Evolutionary conservation across 805 yeast species (phyloP).

Genomic region (Blastobotrys americana): DNA sequence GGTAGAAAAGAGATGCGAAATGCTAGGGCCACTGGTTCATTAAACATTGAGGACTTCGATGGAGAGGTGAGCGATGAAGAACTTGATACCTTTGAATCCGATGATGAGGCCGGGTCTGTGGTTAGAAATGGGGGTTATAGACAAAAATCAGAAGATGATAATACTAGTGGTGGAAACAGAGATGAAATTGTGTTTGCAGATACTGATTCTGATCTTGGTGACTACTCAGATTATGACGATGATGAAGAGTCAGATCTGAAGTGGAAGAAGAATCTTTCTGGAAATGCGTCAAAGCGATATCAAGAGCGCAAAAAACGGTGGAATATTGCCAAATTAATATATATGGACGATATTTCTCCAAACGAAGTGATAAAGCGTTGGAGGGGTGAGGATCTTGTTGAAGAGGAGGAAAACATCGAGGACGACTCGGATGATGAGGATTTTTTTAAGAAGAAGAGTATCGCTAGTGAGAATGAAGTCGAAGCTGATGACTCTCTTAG

Average conservation of each 20-base stretch:
- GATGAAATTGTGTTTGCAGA: conserved; percentile 44
- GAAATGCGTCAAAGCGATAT: conserved; percentile 54
- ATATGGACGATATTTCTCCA: conserved; percentile 71
- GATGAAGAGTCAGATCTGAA: conserved; percentile 20
- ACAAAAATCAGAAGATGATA: conserved; percentile 1
- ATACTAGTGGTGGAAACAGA: conserved; percentile 27
- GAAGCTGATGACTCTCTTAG: conserved; percentile 8
- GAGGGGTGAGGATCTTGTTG: conserved; percentile 22
- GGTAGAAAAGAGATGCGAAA: conserved; percentile 64
- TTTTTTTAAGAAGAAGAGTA: conserved; percentile 22
- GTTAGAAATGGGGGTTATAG: conserved; percentile 25
- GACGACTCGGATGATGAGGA: conserved; percentile 30
- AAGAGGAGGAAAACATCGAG: conserved; percentile 22
- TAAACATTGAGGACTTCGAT: conserved; percentile 43
- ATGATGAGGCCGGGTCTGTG: conserved; percentile 11
- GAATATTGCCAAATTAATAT: conserved; percentile 76
- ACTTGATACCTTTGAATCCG: conserved; percentile 39
- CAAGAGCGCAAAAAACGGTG: conserved; percentile 49
- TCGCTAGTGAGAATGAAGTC: conserved; percentile 16
- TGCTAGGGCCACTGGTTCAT: conserved; percentile 35
- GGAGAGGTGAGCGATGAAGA: conserved; percentile 29
- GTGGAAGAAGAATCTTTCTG: conserved; percentile 30
- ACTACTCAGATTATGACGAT: conserved; percentile 33
- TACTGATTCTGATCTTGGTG: conserved; percentile 36
- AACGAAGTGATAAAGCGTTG: conserved; percentile 31